These are phyloP conservation scores for Sporothrix pseudoabietina DNA, from an alignment of 2,329 filamentous ascomycete genomes.

Conservation along the genomic window DNA sequence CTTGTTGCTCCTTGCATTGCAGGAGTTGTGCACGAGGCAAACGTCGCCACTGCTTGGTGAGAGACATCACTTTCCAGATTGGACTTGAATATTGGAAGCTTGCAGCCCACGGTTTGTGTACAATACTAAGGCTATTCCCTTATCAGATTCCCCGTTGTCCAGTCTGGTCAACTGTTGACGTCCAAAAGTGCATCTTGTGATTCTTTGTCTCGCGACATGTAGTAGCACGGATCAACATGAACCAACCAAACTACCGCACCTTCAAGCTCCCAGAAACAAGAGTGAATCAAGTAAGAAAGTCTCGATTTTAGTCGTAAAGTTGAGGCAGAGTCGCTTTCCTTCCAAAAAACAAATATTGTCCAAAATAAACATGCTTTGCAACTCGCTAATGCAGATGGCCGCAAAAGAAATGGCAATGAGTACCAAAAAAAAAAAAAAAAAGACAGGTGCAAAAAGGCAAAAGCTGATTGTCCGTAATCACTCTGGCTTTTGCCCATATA, in stretches of 20 bases:
- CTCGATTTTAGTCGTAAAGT: neutral
- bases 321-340: neutral
- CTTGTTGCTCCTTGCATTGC: neutral
- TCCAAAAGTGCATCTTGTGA: neutral
- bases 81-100: neutral
- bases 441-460: too few relatives aligned
- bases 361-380: neutral
- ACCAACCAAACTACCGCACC: neutral
- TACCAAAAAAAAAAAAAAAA: neutral
- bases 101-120: neutral
- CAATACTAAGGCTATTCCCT: slow-evolving; percentile 14
- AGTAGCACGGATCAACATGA: neutral
- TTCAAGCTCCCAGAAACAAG: neutral
- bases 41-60: neutral
- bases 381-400: neutral
- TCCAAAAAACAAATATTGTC: neutral
- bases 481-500: slow-evolving; percentile 33
- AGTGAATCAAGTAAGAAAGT: neutral
- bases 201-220: neutral
- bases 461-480: neutral
- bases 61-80: neutral
- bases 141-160: neutral
- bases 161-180: neutral
- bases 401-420: neutral
- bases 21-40: neutral